Evolutionary conservation across 2,329 filamentous ascomycete species (phyloP).

Genomic region (Fonsecaea erecta): DNA sequence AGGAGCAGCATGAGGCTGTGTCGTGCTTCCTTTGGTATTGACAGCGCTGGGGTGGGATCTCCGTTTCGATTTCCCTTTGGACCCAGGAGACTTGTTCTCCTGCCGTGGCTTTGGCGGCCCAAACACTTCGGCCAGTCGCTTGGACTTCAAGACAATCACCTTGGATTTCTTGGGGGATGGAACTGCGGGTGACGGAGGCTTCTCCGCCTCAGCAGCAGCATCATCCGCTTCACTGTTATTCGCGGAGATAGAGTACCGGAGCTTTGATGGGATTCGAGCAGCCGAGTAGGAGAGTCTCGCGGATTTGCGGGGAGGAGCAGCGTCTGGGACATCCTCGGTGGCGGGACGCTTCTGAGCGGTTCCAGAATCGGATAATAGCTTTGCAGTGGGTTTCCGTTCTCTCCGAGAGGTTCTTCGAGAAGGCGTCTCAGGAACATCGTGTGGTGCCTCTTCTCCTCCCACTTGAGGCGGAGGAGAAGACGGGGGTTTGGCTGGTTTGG

Average conservation of each 20-base stretch:
- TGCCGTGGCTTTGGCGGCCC: background rate
- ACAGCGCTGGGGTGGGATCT: background rate
- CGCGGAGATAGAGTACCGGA: conserved; percentile 25
- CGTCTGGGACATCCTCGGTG: conserved; percentile 22
- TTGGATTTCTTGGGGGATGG: conserved; percentile 12
- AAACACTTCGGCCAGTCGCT: conserved; percentile 9
- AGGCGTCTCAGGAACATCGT: conserved; percentile 7
- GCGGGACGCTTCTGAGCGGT: conserved; percentile 28
- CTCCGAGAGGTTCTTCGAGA: conserved; percentile 25
- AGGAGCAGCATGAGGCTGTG: background rate
- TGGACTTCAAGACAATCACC: conserved; percentile 23
- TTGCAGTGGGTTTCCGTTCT: conserved; percentile 31
- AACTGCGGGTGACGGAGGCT: conserved; percentile 2
- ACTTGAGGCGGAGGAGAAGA: background rate
- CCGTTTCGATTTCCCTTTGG: conserved; percentile 6
- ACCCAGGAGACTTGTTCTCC: background rate
- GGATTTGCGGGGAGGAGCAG: conserved; percentile 26
- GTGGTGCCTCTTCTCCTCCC: background rate
- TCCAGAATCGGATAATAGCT: conserved; percentile 22
- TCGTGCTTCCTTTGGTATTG: background rate
- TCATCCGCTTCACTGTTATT: conserved; percentile 10
- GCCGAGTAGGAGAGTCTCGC: conserved; percentile 21
- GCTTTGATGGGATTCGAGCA: conserved; percentile 29
- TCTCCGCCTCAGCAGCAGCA: background rate
- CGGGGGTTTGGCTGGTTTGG: background rate